A percentile compares a stretch with the other conserved stretches of the same genome.
phyloP scores from a whole-genome alignment of 306 rosid species.

The Lathyrus sativus region DNA sequence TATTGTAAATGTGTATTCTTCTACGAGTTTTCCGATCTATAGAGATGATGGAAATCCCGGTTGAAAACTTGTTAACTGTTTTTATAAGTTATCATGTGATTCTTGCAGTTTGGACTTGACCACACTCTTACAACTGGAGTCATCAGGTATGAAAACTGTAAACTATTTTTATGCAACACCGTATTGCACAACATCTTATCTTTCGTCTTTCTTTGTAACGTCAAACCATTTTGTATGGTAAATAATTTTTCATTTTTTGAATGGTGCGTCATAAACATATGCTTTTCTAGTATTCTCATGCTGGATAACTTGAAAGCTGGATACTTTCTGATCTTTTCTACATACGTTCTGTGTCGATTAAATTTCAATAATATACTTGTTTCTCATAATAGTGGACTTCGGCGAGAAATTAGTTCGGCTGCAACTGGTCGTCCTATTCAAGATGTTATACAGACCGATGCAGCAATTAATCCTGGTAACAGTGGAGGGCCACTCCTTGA shows the following conservation, averaged over 20 bases:
- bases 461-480: constrained; percentile 98
- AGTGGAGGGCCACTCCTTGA: constrained; percentile 99
- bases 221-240: constrained; percentile 11
- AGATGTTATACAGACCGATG: constrained; percentile 99
- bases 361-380: constrained; percentile 29
- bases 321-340: constrained; percentile 19
- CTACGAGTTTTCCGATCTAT: constrained; percentile 1
- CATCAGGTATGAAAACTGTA: constrained; percentile 63
- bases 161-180: constrained; percentile 12
- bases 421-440: constrained; percentile 99
- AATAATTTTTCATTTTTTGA: not conserved
- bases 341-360: constrained; percentile 14
- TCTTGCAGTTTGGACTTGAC: constrained; percentile 95
- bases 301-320: constrained; percentile 10
- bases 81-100: constrained; percentile 1
- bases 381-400: constrained; percentile 72
- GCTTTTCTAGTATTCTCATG: not conserved
- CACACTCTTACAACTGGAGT: constrained; percentile 97
- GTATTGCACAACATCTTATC: not conserved
- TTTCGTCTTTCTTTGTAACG: not conserved
- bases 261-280: constrained; percentile 3
- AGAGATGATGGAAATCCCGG: constrained; percentile 20
- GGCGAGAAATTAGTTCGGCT: constrained; percentile 99
- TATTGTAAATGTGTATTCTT: constrained; percentile 4
- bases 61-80: not conserved